phyloP scores from a whole-genome alignment of 2,329 filamentous ascomycete species.

The Penicillium sp. region DNA sequence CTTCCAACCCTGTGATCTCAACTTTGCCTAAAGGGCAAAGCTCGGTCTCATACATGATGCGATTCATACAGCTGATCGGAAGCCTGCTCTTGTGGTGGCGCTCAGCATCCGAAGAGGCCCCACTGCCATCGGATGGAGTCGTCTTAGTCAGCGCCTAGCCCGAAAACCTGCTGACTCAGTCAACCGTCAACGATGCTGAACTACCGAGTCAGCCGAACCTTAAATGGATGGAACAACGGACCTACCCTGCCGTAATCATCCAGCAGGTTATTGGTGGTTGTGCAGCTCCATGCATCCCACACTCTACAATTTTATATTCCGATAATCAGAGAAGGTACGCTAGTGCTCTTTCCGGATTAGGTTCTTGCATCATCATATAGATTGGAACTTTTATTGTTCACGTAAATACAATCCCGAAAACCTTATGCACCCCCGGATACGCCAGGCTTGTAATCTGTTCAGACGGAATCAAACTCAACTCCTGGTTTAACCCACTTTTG shows the following conservation, averaged over 20 bases:
- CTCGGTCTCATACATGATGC: too few species aligned
- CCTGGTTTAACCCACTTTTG: conserved; percentile 1
- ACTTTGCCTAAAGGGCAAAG: too few species aligned
- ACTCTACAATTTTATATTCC: not conserved
- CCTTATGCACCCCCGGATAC: not conserved
- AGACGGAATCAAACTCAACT: not conserved
- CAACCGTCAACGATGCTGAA: not conserved
- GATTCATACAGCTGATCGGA: conserved; percentile 6
- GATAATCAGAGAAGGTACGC: not conserved
- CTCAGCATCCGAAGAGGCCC: conserved; percentile 19
- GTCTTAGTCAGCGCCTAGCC: conserved; percentile 9
- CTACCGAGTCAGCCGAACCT: conserved; percentile 15
- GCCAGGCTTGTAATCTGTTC: conserved; percentile 1
- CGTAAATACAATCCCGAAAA: conserved; percentile 1
- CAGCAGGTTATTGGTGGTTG: conserved; percentile 10
- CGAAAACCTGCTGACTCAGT: not conserved
- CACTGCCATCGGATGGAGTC: conserved; percentile 16
- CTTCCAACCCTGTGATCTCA: too few species aligned
- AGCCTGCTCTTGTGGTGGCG: conserved; percentile 8
- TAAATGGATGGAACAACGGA: not conserved
- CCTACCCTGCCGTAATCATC: conserved; percentile 13
- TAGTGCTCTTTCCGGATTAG: not conserved
- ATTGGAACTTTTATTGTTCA: not conserved
- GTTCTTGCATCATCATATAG: not conserved
- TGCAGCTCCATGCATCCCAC: not conserved